A percentile compares a stretch with the other conserved stretches of the same genome.
These are phyloP conservation scores for Trichosporon asahii DNA, from an alignment of 1,284 basidiomycete species.

Conservation along the genomic window DNA sequence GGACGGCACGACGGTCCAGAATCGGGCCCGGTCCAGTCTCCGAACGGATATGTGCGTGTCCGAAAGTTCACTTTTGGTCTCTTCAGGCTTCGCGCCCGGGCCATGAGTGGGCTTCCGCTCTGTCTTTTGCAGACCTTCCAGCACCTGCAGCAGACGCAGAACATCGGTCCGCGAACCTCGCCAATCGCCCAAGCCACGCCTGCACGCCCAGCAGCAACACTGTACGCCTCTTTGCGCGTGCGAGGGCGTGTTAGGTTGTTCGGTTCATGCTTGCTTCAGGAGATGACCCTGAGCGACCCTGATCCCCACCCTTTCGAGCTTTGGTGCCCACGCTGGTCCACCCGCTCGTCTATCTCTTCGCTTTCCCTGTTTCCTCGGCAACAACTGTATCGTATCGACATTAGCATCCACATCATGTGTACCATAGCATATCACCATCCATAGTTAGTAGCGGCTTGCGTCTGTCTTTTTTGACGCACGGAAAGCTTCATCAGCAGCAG, in stretches of 20 bases:
- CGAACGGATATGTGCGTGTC: background rate
- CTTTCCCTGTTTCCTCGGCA: background rate
- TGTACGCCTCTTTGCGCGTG: background rate
- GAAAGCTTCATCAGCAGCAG: background rate
- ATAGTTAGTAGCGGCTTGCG: background rate
- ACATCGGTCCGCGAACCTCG: background rate
- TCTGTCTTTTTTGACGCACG: background rate
- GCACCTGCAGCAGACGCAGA: too few species aligned
- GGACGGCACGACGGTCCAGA: background rate
- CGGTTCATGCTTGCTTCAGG: background rate
- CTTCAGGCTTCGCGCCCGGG: background rate
- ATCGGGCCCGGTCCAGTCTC: background rate
- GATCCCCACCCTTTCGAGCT: background rate
- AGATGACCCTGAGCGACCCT: background rate
- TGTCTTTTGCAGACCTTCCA: too few species aligned
- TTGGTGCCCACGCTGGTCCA: background rate
- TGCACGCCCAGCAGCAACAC: background rate
- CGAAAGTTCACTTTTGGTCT: background rate
- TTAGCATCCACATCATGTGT: background rate
- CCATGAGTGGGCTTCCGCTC: background rate
- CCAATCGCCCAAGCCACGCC: background rate
- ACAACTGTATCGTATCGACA: conserved; percentile 3
- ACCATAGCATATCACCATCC: background rate
- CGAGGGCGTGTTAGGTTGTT: conserved; percentile 3
- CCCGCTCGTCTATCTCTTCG: background rate